phyloP scores from a whole-genome alignment of 768 basidiomycete species.

The Rhizopogon vulgaris region DNA sequence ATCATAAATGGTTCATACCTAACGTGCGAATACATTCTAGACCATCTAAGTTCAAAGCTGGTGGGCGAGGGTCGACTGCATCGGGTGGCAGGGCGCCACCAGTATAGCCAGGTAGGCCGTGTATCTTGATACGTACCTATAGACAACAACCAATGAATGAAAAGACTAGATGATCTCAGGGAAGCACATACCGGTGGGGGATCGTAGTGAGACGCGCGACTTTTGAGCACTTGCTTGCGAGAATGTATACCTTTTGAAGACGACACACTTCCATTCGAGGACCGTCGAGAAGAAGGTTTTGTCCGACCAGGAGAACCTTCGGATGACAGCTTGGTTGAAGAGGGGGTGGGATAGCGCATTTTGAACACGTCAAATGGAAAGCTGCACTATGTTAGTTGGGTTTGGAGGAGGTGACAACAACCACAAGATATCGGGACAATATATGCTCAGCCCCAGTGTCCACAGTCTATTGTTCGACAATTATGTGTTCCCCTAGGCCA shows the following conservation, averaged over 20 bases:
- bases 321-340: slow-evolving; percentile 3
- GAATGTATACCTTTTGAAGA: slow-evolving; percentile 5
- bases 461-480: too few relatives aligned
- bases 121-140: slow-evolving; percentile 13
- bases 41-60: slow-evolving; percentile 29
- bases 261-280: neutral
- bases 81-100: slow-evolving; percentile 10
- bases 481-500: too few relatives aligned
- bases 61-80: slow-evolving; percentile 32
- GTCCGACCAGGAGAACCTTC: neutral
- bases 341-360: slow-evolving; percentile 5
- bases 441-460: too few relatives aligned
- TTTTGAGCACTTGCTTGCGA: slow-evolving; percentile 9
- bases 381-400: too few relatives aligned
- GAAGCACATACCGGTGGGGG: neutral
- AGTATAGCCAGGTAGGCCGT: slow-evolving; percentile 5
- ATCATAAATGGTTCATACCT: slow-evolving; percentile 19
- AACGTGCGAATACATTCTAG: slow-evolving; percentile 37
- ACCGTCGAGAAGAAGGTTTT: slow-evolving; percentile 11
- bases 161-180: neutral
- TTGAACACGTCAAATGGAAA: neutral
- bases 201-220: neutral
- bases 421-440: too few relatives aligned
- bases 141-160: slow-evolving; percentile 2
- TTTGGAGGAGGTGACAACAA: too few relatives aligned